Conservation (phyloP, 1,284 basidiomycete genomes). For the Microbotryum violaceum region DNA sequence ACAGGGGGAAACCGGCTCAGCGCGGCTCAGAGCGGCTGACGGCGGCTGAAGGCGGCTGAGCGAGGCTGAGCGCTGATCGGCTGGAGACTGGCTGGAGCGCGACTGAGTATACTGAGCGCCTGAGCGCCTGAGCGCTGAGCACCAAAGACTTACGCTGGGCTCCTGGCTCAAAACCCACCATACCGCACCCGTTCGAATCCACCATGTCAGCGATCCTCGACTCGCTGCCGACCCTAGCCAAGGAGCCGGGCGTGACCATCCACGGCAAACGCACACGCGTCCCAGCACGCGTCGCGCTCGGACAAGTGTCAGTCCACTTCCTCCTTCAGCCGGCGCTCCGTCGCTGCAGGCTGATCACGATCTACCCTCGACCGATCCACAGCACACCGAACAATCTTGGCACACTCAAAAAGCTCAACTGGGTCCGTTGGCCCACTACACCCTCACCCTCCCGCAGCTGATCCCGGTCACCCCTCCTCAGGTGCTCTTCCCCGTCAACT, state of each 20-base stretch:
- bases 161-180: no score
- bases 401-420: slow-evolving; percentile 33
- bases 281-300: slow-evolving; percentile 23
- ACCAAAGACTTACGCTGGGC: no score
- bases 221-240: slow-evolving; percentile 13
- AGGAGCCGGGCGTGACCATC: slow-evolving; percentile 14
- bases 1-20: no score
- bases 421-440: not conserved
- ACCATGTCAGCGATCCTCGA: slow-evolving; percentile 15
- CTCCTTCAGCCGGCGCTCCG: not conserved
- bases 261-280: slow-evolving; percentile 27
- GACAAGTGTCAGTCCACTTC: slow-evolving; percentile 13
- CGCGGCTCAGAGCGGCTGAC: no score
- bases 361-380: not conserved
- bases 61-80: no score
- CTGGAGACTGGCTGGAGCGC: no score
- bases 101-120: no score
- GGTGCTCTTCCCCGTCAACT: slow-evolving; percentile 32
- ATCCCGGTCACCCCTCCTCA: not conserved
- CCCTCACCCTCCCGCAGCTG: not conserved
- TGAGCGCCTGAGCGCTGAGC: no score
- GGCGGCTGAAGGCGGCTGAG: no score
- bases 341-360: no score
- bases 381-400: slow-evolving; percentile 34
- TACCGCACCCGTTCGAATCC: no score